phyloP scores from a whole-genome alignment of 371 early-diverging fungal genomes.

The Nematocida major region DNA sequence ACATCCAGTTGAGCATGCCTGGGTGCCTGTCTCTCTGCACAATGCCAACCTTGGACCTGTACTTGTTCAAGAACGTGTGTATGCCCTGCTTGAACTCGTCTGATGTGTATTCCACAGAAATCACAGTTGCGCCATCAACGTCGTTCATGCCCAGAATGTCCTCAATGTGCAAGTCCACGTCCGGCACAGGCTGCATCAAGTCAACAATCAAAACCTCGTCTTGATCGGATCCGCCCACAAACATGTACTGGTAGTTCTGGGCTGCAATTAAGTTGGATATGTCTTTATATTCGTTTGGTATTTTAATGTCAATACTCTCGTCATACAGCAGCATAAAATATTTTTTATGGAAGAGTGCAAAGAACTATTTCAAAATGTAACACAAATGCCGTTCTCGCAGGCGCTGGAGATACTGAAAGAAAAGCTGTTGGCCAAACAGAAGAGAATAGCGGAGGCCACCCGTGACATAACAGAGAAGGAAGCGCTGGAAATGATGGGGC shows the following conservation, averaged over 20 bases:
- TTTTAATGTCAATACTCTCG: conserved; percentile 24
- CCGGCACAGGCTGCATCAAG: conserved; percentile 38
- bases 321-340: conserved; percentile 44
- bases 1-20: neutral
- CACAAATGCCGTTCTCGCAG: neutral
- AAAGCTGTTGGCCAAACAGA: conserved; percentile 6
- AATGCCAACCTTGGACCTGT: neutral
- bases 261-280: conserved; percentile 36
- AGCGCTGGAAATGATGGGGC: conserved; percentile 18
- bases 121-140: neutral
- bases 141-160: conserved; percentile 50
- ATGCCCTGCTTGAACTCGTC: conserved; percentile 6
- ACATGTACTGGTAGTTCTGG: conserved; percentile 49
- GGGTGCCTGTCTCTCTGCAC: neutral
- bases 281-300: conserved; percentile 31
- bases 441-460: conserved; percentile 18
- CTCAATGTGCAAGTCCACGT: conserved; percentile 48
- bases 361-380: conserved; percentile 11
- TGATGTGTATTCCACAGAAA: conserved; percentile 14
- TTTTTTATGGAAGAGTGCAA: conserved; percentile 45
- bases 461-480: conserved; percentile 1
- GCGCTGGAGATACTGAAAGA: neutral
- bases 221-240: conserved; percentile 6
- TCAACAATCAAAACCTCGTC: conserved; percentile 45
- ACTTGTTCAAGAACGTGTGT: conserved; percentile 2